Conservation (phyloP, 2,329 filamentous ascomycete species). For the Stemphylium vesicarium region DNA sequence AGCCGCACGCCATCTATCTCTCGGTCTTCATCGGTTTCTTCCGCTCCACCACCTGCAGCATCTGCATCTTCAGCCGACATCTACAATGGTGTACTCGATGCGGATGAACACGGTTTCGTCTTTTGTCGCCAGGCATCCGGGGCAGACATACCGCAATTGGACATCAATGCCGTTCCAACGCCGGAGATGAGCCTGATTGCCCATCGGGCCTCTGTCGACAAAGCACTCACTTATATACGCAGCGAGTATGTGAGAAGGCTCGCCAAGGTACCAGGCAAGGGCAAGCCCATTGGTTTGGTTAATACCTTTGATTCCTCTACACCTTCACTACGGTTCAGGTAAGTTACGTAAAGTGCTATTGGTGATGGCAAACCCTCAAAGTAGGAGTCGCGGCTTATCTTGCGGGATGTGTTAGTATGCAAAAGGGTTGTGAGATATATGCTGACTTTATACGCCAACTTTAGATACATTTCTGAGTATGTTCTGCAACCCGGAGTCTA, state of each 20-base stretch:
- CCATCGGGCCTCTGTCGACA: constrained; percentile 27
- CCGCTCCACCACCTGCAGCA: constrained; percentile 11
- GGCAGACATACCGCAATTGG: constrained; percentile 32
- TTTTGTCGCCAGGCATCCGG: constrained; percentile 36
- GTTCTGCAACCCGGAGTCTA: constrained; percentile 65
- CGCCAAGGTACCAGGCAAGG: constrained; percentile 31
- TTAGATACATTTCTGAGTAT: constrained; percentile 67
- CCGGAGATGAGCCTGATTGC: constrained; percentile 46
- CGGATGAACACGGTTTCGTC: constrained; percentile 47
- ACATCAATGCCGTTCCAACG: constrained; percentile 45
- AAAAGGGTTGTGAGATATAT: too few species aligned
- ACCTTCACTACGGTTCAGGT: constrained; percentile 66
- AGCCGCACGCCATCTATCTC: constrained; percentile 26
- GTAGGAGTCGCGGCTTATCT: too few species aligned
- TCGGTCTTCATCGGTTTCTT: constrained; percentile 33
- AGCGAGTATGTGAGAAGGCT: constrained; percentile 46
- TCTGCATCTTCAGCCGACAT: constrained; percentile 21
- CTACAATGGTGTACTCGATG: constrained; percentile 52
- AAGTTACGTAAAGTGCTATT: too few species aligned
- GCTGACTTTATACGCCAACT: too few species aligned
- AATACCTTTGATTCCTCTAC: constrained; percentile 65
- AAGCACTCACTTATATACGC: constrained; percentile 48
- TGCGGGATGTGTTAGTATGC: too few species aligned
- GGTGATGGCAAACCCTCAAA: too few species aligned
- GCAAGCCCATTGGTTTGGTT: constrained; percentile 61